Conservation (phyloP, 768 basidiomycete genomes). For the Amanita muscaria region DNA sequence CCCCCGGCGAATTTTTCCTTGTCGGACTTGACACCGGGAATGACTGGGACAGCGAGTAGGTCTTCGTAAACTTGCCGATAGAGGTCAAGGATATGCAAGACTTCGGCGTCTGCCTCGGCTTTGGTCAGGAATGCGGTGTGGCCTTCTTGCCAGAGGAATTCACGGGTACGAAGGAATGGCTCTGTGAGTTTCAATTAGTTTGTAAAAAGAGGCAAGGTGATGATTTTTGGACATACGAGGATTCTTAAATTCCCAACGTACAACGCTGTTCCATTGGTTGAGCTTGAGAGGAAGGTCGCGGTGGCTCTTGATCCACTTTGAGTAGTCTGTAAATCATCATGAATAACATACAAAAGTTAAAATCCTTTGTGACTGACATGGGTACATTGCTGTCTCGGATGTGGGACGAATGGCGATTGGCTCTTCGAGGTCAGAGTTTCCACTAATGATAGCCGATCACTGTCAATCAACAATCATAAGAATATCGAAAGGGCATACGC, state of each 20-base stretch:
- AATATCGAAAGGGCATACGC: slow-evolving; percentile 50
- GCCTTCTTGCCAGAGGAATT: slow-evolving; percentile 99
- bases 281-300: slow-evolving; percentile 95
- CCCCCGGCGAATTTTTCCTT: slow-evolving; percentile 99
- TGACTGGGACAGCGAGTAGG: slow-evolving; percentile 93
- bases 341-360: not conserved
- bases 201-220: not conserved
- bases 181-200: slow-evolving; percentile 32
- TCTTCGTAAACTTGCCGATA: slow-evolving; percentile 96
- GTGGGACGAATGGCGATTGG: slow-evolving; percentile 97
- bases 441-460: slow-evolving; percentile 35
- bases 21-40: slow-evolving; percentile 94
- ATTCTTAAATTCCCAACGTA: slow-evolving; percentile 99
- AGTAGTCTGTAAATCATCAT: slow-evolving; percentile 57
- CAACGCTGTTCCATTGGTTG: slow-evolving; percentile 99
- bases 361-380: slow-evolving; percentile 53
- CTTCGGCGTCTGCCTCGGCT: slow-evolving; percentile 84
- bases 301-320: slow-evolving; percentile 97
- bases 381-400: slow-evolving; percentile 99
- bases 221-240: slow-evolving; percentile 55
- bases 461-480: not conserved
- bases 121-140: slow-evolving; percentile 93
- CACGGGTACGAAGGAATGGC: slow-evolving; percentile 97
- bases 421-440: slow-evolving; percentile 89
- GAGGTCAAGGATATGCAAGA: slow-evolving; percentile 88